These are phyloP conservation scores for Monilinia aucupariae DNA, from an alignment of 2,329 filamentous ascomycete species.

Conservation along the genomic window DNA sequence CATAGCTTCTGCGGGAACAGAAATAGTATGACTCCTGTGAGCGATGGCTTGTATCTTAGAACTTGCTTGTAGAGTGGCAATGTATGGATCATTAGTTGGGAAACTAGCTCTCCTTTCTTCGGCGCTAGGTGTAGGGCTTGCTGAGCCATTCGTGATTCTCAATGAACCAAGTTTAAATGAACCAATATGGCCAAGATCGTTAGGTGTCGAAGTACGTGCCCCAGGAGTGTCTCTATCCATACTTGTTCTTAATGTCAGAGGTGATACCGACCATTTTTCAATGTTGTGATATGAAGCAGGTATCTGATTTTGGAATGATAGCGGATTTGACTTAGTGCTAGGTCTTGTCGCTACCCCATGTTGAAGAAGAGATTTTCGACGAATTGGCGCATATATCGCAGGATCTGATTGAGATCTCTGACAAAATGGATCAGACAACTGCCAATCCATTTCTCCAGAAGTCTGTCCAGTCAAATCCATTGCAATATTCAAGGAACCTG, in stretches of 20 bases:
- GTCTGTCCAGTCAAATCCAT: conserved; percentile 12
- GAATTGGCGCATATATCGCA: conserved; percentile 29
- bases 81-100: background rate
- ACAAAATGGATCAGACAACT: conserved; percentile 9
- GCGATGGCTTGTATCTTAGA: conserved; percentile 19
- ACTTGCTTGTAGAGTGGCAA: conserved; percentile 1
- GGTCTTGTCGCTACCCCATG: conserved; percentile 34
- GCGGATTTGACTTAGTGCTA: conserved; percentile 14
- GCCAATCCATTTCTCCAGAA: conserved; percentile 12
- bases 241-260: conserved; percentile 12
- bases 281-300: conserved; percentile 8
- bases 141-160: conserved; percentile 55
- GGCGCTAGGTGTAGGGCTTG: conserved; percentile 45
- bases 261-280: conserved; percentile 10
- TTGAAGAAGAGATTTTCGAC: conserved; percentile 32
- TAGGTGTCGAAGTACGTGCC: conserved; percentile 41
- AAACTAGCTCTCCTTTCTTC: conserved; percentile 22
- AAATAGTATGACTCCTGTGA: conserved; percentile 28
- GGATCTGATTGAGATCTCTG: conserved; percentile 25
- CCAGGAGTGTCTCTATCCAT: conserved; percentile 5
- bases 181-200: conserved; percentile 51
- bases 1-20: conserved; percentile 18
- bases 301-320: conserved; percentile 17
- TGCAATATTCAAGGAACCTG: conserved; percentile 15
- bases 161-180: conserved; percentile 58